Evolutionary conservation across 768 basidiomycete genomes (phyloP).

Genomic region (Phanerochaete sordida): DNA sequence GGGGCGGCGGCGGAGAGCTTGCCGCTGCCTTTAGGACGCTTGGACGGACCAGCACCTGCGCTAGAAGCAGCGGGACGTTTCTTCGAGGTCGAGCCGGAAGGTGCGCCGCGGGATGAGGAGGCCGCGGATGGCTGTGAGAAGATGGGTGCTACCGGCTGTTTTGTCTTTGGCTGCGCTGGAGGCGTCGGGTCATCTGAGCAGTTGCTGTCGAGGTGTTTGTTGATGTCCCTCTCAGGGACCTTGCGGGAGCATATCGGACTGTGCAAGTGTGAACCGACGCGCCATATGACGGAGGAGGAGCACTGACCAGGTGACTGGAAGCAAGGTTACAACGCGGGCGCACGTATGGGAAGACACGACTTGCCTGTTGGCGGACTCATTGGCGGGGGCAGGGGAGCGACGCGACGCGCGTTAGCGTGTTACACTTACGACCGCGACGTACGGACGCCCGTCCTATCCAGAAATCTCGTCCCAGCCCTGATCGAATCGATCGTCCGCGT

Average conservation of each 20-base stretch:
- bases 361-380: not conserved
- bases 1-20: conserved; percentile 38
- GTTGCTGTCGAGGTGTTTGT: conserved; percentile 24
- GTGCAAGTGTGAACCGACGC: not conserved
- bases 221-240: conserved; percentile 22
- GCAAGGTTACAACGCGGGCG: not conserved
- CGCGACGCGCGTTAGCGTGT: not conserved
- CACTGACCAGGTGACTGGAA: conserved; percentile 6
- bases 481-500: no score
- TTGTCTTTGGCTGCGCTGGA: not conserved
- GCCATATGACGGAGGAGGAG: not conserved
- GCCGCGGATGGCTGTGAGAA: conserved; percentile 11
- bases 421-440: not conserved
- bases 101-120: conserved; percentile 1
- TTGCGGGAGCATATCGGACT: conserved; percentile 24
- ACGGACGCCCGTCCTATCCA: not conserved
- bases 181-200: conserved; percentile 13
- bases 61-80: conserved; percentile 16
- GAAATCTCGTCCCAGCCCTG: no score
- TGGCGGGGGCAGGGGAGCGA: not conserved
- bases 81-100: conserved; percentile 4
- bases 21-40: conserved; percentile 10
- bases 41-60: conserved; percentile 6
- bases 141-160: conserved; percentile 18
- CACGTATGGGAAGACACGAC: not conserved